Conservation (phyloP, 371 early-diverging fungal species). For the Haplosporangium sp. region DNA sequence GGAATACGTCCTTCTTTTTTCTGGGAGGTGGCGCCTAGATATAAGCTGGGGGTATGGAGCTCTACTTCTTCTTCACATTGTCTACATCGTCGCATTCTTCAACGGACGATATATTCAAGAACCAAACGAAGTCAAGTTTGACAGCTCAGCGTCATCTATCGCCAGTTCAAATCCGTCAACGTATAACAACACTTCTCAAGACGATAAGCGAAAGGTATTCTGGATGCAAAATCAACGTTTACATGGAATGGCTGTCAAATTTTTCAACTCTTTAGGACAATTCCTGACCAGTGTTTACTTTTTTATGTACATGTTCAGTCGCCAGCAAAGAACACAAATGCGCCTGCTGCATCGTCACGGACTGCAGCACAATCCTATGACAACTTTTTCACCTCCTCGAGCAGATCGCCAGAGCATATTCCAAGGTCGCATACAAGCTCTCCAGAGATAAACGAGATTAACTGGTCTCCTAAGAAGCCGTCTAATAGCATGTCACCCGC, state of each 20-base stretch:
- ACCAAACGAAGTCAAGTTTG: conserved; percentile 23
- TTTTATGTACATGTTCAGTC: background rate
- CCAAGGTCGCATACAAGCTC: conserved; percentile 22
- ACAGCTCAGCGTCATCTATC: background rate
- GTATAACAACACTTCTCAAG: background rate
- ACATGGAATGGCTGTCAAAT: background rate
- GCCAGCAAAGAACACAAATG: background rate
- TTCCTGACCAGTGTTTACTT: conserved; percentile 6
- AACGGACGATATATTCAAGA: conserved; percentile 17
- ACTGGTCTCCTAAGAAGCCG: conserved; percentile 44
- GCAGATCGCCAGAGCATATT: background rate
- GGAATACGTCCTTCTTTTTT: conserved; percentile 5
- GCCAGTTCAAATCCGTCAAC: background rate
- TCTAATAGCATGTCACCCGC: conserved; percentile 11
- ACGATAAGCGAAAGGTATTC: conserved; percentile 9
- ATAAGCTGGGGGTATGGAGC: background rate
- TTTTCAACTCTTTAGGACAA: background rate
- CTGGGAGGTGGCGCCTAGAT: background rate
- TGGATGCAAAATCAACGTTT: background rate
- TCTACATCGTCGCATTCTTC: conserved; percentile 12
- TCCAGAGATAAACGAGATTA: conserved; percentile 31
- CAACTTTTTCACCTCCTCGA: background rate
- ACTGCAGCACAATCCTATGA: conserved; percentile 11
- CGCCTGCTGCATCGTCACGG: conserved; percentile 1
- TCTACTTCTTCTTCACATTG: conserved; percentile 5